Evolutionary conservation across 805 yeast genomes (phyloP), one percentile per base, ranked within the genome.

Genomic region (Starmerella cellae): DNA sequence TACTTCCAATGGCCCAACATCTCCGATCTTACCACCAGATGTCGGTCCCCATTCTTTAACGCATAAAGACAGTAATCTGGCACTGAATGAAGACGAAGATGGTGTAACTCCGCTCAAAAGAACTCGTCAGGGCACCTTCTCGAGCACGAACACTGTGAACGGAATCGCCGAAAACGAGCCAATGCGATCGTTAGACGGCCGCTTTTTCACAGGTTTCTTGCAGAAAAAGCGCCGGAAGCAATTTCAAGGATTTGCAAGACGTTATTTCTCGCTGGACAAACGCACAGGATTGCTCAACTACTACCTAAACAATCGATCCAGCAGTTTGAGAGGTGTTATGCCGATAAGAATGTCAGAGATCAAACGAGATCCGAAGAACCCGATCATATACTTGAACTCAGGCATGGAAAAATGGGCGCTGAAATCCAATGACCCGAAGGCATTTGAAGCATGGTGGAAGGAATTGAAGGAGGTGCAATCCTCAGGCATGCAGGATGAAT

Each of bases 401-500:
- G 97, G 97, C 2, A 77, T 88, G 66, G 69, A 5, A 87, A 81
- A 82, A 9, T 88, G 97, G 97, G 76, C 75, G 30, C 66, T 88
- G 46, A 82, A 81, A 53, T 82, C 96, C 0, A 63, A 68, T 37
- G 74, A 68, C 43, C 60, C 62, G 10, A 63, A 67, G 2, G 85
- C 82, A 49, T 91, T 84, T 70, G 71, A 75, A 28, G 67, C 73
- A 5, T 91, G 98, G 98, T 73, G 80, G 13, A 70, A 75, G 40
- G 94, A 94, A 2, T 71, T 87, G 49, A 79, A 83, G 53, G 61
- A 61, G 18, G 61, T 56, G 5, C 39, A 39, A 10, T 19, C 33
- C 23, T 24, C 39, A 2, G 30, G 42, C 17, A 9, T 19, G 5
- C 46, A 31, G 18, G 47, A 42, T 8, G 47, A 46, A 18, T 33